Base-by-base conservation (phyloP, 805 yeast genomes). In the Hanseniaspora taiwanica region DNA sequence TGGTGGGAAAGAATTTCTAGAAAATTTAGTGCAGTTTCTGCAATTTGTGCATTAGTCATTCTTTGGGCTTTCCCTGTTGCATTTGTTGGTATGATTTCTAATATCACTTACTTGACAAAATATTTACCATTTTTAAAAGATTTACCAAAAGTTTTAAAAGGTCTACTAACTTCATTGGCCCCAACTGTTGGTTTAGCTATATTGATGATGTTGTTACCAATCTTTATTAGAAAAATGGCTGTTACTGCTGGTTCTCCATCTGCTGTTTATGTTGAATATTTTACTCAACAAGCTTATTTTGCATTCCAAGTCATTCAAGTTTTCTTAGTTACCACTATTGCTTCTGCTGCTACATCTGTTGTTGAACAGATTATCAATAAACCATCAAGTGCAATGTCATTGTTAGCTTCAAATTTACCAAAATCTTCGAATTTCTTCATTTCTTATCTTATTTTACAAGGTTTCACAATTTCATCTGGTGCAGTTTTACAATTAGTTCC, bases 51-150 rank as follows among this genome's bases (percentile, higher is more conserved):
- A 1, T 50, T 78, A 35, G 65, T 79, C 39, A 53, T 76, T 23
- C 62, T 77, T 48, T 81, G 93, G 93, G 70, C 87, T 42, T 60
- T 80, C 47, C 89, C 89, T 12, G 85, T 79, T 32, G 79, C 87
- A 2, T 76, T 81, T 55, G 85, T 81, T 37, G 87, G 87, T 69
- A 54, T 76, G 52, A 65, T 81, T 43, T 79, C 87, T 3, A 80
- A 80, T 52, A 60, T 81, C 46, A 72, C 78, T 16, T 70, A 70
- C 49, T 63, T 81, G 51, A 78, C 78, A 6, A 65, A 74, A 42
- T 71, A 72, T 46, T 49, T 76, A 25, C 72, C 57, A 19, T 72
- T 74, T 60, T 65, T 81, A 46, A 57, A 53, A 13, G 62, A 69
- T 0, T 54, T 79, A 46, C 86, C 86, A 12, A 37, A 53, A 2